A percentile compares a stretch with the other conserved stretches of the same genome.
Evolutionary conservation across 352 stramenopile species (phyloP).

Genomic region (Phytophthora colocasiae): DNA sequence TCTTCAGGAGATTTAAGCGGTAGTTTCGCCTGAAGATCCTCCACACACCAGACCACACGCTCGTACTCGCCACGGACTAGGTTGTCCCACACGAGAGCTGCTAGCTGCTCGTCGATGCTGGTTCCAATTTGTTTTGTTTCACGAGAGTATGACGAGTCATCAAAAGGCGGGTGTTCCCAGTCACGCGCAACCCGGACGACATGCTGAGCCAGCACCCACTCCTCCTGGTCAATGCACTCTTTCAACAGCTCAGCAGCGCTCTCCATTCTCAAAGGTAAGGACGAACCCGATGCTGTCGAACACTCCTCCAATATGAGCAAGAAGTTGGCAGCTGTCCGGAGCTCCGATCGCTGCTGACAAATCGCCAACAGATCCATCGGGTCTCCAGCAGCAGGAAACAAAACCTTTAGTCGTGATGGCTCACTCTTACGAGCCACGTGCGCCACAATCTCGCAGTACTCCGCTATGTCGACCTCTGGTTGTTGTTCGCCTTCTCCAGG

Average conservation of each 20-base stretch:
- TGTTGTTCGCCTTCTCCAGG: conserved; percentile 20
- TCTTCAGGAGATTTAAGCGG: conserved; percentile 38
- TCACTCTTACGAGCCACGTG: conserved; percentile 88
- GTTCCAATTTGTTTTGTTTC: conserved; percentile 4
- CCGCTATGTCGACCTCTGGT: conserved; percentile 56
- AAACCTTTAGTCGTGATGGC: conserved; percentile 68
- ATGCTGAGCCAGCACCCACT: conserved; percentile 76
- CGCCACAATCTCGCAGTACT: conserved; percentile 88
- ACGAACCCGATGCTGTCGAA: conserved; percentile 41
- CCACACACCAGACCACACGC: conserved; percentile 67
- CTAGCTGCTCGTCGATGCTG: conserved; percentile 74
- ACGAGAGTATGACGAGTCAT: conserved; percentile 26
- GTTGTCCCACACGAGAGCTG: conserved; percentile 58
- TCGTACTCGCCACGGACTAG: conserved; percentile 69
- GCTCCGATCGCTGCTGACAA: conserved; percentile 70
- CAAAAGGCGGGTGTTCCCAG: conserved; percentile 56
- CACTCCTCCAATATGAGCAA: conserved; percentile 81
- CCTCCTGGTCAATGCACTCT: conserved; percentile 80
- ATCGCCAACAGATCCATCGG: conserved; percentile 67
- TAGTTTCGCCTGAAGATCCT: conserved; percentile 71
- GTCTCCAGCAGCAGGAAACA: conserved; percentile 78
- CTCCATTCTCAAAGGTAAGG: conserved; percentile 47
- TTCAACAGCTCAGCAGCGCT: conserved; percentile 69
- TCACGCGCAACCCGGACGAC: conserved; percentile 84
- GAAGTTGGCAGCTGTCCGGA: conserved; percentile 86